Percentiles rank a stretch among this genome's conserved stretches.
These are phyloP conservation scores for Dioscorea cayenensis DNA, from an alignment of 116 monocot genomes.

Conservation along the genomic window DNA sequence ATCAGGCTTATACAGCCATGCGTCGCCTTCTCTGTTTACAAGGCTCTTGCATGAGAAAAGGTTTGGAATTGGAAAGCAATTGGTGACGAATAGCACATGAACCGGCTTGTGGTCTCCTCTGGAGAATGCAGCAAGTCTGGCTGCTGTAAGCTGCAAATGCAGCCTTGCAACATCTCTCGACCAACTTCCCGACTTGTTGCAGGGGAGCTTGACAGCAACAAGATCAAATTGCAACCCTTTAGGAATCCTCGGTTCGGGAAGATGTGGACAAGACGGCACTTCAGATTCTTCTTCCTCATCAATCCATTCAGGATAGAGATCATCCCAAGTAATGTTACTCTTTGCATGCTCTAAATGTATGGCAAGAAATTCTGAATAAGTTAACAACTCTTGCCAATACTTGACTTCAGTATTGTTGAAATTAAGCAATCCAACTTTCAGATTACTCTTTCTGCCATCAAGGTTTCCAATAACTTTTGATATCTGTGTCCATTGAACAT, in stretches of 20 bases:
- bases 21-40: not conserved
- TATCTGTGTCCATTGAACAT: not conserved
- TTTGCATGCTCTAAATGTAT: not conserved
- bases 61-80: not conserved
- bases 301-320: not conserved
- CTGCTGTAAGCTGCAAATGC: not conserved
- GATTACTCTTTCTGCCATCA: not conserved
- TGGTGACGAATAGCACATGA: not conserved
- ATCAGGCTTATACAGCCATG: not conserved
- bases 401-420: not conserved
- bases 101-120: not conserved
- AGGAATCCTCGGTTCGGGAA: not conserved
- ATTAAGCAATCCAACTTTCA: not conserved
- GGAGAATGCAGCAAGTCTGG: not conserved
- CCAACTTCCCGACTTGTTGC: not conserved
- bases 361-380: not conserved
- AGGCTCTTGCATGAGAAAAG: not conserved
- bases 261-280: not conserved
- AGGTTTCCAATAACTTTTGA: not conserved
- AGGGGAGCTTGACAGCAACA: not conserved
- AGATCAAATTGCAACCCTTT: not conserved
- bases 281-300: conserved; percentile 1
- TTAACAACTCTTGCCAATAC: not conserved
- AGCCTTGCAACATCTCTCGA: not conserved
- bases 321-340: not conserved